Evolutionary conservation across 2,329 filamentous ascomycete genomes (phyloP), one percentile per base, ranked within the genome.

Genomic region (Neopestalotiopsis sp.): DNA sequence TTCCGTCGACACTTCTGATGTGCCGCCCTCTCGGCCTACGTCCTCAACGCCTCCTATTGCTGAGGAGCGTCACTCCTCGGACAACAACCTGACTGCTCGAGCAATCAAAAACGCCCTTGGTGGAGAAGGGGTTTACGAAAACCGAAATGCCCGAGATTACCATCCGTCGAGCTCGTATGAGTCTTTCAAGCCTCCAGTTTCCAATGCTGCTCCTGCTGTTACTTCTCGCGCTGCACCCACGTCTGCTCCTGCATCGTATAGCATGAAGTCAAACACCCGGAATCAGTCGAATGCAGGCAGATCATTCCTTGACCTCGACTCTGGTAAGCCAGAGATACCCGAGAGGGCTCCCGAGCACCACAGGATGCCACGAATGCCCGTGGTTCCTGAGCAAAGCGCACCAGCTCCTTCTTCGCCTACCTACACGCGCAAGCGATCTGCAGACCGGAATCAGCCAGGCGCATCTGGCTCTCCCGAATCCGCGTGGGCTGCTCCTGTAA

Each of bases 1-100:
- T 34, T 89, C 86, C 0, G 72, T 83, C 1, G 86, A 87, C 28
- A 77, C 80, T 13, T 85, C 86, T 42, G 79, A 82, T n/a, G 75
- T 77, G 13, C 72, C 75, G 34, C 70, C 69, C 17, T 68, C 71
- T 13, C 82, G 83, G 14, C 53, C 56, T 20, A 32, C 34, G 10
- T 78, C 76, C 28, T 81, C 81, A 10, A 81, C 81, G 0, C 80
- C 82, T 17, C 79, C 80, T 0, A 80, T 82, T 28, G 78, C 81
- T 2, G 85, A 87, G 61, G 80, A 84, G 64, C 75, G 76, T 5
- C 71, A 75, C 12, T 71, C 73, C 42, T n/a, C 64, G 24, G 45
- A 67, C 13, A 40, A 64, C 40, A 40, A 64, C 40, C 67, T 70
- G 3, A 40, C 66, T 53, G 61, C 58, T 13, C 71, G 63, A 12